phyloP scores from a whole-genome alignment of 1,284 basidiomycete species.

The Laetiporus sulphureus region DNA sequence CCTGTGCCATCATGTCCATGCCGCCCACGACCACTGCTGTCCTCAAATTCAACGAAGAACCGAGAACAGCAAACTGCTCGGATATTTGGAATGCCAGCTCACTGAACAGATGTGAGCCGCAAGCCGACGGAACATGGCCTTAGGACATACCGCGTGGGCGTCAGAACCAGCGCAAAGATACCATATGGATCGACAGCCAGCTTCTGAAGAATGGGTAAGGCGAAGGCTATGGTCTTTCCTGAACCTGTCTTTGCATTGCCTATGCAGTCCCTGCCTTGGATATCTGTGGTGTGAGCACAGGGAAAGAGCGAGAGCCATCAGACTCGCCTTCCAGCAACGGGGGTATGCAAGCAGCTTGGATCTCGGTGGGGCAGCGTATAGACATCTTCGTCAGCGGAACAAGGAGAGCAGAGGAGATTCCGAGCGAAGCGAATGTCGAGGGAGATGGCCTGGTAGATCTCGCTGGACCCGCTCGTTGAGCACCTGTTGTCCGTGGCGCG shows the following conservation, averaged over 20 bases:
- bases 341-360: slow-evolving; percentile 89
- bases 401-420: slow-evolving; percentile 68
- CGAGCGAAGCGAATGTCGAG: slow-evolving; percentile 63
- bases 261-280: slow-evolving; percentile 82
- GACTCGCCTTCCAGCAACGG: slow-evolving; percentile 72
- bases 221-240: slow-evolving; percentile 97
- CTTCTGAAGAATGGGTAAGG: slow-evolving; percentile 90
- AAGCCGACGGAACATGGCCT: neutral
- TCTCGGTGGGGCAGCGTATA: slow-evolving; percentile 81
- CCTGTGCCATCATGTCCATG: slow-evolving; percentile 98
- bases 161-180: slow-evolving; percentile 89
- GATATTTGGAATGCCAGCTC: slow-evolving; percentile 96
- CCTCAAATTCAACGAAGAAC: slow-evolving; percentile 71
- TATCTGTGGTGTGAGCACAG: slow-evolving; percentile 14
- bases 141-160: slow-evolving; percentile 76
- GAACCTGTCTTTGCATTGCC: slow-evolving; percentile 98
- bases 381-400: slow-evolving; percentile 76
- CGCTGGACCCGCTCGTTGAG: slow-evolving; percentile 2
- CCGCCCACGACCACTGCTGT: slow-evolving; percentile 94
- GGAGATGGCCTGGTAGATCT: slow-evolving; percentile 11
- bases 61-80: slow-evolving; percentile 93
- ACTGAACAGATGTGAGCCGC: slow-evolving; percentile 32
- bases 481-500: slow-evolving; percentile 13
- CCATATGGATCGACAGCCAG: slow-evolving; percentile 88
- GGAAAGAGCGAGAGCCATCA: no score